Conservation (phyloP, 2,329 filamentous ascomycete genomes). For the Cordyceps fumosorosea region DNA sequence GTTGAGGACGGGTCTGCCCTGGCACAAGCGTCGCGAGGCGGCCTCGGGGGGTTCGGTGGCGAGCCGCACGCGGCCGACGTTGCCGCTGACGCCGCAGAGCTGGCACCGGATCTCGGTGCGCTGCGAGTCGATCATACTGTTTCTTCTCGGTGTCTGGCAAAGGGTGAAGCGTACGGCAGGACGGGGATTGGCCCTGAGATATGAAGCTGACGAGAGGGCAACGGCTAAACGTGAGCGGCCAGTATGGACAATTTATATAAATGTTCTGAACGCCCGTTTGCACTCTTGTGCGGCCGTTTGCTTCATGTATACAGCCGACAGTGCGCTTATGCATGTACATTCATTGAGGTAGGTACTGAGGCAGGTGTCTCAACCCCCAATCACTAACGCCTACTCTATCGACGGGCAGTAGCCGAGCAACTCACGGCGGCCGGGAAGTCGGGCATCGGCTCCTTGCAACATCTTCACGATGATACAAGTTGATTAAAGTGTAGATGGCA, state of each 20-base stretch:
- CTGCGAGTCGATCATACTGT: neutral
- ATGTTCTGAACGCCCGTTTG: too few relatives aligned
- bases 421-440: neutral
- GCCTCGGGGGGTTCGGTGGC: slow-evolving; percentile 17
- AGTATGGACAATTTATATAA: neutral
- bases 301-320: too few relatives aligned
- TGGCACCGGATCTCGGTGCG: slow-evolving; percentile 19
- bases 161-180: neutral
- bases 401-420: neutral
- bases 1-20: neutral
- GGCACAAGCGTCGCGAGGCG: slow-evolving; percentile 11
- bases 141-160: neutral
- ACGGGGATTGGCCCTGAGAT: neutral
- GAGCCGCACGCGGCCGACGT: slow-evolving; percentile 20
- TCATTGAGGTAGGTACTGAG: too few relatives aligned
- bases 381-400: neutral
- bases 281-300: too few relatives aligned
- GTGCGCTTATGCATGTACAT: too few relatives aligned
- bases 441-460: neutral
- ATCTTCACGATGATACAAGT: neutral
- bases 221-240: neutral
- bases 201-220: neutral
- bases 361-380: neutral
- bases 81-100: slow-evolving; percentile 25
- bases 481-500: neutral